Percentiles rank a stretch among this genome's conserved stretches.
Conservation (phyloP, 805 yeast genomes). For the Spathaspora hagerdaliae region DNA sequence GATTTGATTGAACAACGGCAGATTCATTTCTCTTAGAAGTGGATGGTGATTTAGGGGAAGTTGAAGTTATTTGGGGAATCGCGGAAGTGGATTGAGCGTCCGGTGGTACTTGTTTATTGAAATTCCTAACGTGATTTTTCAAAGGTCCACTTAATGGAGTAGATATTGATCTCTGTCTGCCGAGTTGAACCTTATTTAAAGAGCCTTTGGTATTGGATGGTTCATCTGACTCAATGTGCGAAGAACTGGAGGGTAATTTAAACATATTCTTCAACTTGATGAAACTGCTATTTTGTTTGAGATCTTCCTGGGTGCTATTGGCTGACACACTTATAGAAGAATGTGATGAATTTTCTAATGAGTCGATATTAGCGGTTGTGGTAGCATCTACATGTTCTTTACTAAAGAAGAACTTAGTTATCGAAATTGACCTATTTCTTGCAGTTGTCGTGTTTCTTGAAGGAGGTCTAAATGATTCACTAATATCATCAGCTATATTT, state of each 20-base stretch:
- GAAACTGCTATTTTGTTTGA: slow-evolving; percentile 15
- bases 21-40: neutral
- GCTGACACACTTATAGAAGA: neutral
- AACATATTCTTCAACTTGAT: slow-evolving; percentile 26
- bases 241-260: slow-evolving; percentile 14
- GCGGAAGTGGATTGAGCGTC: neutral
- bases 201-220: neutral
- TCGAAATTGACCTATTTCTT: slow-evolving; percentile 23
- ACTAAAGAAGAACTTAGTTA: slow-evolving; percentile 23
- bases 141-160: slow-evolving; percentile 3
- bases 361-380: slow-evolving; percentile 4
- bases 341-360: neutral
- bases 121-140: slow-evolving; percentile 4
- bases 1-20: slow-evolving; percentile 31
- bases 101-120: neutral
- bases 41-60: neutral
- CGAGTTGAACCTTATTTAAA: neutral
- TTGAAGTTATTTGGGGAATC: neutral
- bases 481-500: too few species aligned
- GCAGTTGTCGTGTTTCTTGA: slow-evolving; percentile 1
- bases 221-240: slow-evolving; percentile 1
- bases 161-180: neutral
- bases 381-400: slow-evolving; percentile 10
- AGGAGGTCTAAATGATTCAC: slow-evolving; percentile 1
- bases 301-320: neutral